A percentile compares a stretch with the other conserved stretches of the same genome.
phyloP scores from a whole-genome alignment of 306 rosid genomes.

The Fragaria nilgerrensis region DNA sequence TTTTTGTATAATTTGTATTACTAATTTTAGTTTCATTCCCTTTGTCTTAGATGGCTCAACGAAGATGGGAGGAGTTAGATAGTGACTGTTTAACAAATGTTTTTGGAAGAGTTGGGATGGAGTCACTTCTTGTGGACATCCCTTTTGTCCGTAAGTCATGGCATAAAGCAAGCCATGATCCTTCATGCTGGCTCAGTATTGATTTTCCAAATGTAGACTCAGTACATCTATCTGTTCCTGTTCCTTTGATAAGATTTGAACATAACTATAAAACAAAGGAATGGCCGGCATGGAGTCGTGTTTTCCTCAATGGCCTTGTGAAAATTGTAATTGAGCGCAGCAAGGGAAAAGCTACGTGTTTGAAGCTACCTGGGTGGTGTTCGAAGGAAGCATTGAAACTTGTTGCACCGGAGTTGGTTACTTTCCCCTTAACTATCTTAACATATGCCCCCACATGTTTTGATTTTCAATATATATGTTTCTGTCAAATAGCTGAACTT shows the following conservation, averaged over 20 bases:
- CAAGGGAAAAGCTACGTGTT: neutral
- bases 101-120: neutral
- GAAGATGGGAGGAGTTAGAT: neutral
- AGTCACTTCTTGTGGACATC: neutral
- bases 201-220: neutral
- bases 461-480: neutral
- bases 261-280: no score
- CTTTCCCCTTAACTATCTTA: neutral
- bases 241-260: neutral
- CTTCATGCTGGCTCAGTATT: neutral
- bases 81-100: neutral
- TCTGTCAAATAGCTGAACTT: neutral
- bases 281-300: neutral
- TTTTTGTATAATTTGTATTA: neutral
- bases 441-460: neutral
- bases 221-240: neutral
- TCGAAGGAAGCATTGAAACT: neutral
- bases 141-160: constrained; percentile 5
- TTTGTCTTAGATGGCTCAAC: neutral
- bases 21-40: neutral
- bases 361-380: neutral
- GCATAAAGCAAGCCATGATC: neutral
- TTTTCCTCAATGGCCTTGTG: neutral
- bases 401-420: neutral
- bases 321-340: neutral